Evolutionary conservation across 75 land plant genomes (phyloP), one percentile per base, ranked within the genome.

Genomic region (Pinus albicaulis): DNA sequence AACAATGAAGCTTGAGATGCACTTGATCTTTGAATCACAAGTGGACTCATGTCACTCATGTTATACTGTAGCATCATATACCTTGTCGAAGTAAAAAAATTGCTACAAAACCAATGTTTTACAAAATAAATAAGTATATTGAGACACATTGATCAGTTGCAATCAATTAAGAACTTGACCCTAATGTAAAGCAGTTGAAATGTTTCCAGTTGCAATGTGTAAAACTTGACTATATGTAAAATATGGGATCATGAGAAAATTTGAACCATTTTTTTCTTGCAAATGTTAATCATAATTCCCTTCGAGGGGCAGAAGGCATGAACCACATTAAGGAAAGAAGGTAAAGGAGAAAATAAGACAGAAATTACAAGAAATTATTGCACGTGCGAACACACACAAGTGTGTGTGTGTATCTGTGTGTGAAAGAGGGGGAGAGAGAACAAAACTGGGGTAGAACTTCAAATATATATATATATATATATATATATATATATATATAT

Each of bases 131-230:
- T 28, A 48, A 23, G 14, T 5, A 5, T 48, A 53, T 24, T 53
- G 57, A 52, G 31, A 12, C 13, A 5, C 34, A 53, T 55, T 25
- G 36, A 73, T 17, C 38, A 85, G 86, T 82, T 86, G 88, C 17
- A 82, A 61, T 59, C 75, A 84, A 4, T 78, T 76, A 12, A 86
- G 81, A 34, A 74, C 63, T 68, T 86, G 86, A 20, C 76, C 86
- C 78, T 86, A 85, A 52, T 86, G 88, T 76, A 86, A 74, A 64
- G 82, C 82, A 56, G 86, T 77, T 14, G 83, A 76, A 41, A 79
- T 80, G 73, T 80, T 83, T 56, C 80, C 82, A 71, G 86, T 75
- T 22, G 78, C 23, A 60, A 19, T 68, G 74, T 76, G 84, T 23
- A 86, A 62, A 55, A 80, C 68, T 16, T 88, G 87, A 55, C 87